Percentiles rank a stretch among this genome's conserved stretches.
Evolutionary conservation across 352 stramenopile species (phyloP).

Genomic region (Globisporangium okanoganense): DNA sequence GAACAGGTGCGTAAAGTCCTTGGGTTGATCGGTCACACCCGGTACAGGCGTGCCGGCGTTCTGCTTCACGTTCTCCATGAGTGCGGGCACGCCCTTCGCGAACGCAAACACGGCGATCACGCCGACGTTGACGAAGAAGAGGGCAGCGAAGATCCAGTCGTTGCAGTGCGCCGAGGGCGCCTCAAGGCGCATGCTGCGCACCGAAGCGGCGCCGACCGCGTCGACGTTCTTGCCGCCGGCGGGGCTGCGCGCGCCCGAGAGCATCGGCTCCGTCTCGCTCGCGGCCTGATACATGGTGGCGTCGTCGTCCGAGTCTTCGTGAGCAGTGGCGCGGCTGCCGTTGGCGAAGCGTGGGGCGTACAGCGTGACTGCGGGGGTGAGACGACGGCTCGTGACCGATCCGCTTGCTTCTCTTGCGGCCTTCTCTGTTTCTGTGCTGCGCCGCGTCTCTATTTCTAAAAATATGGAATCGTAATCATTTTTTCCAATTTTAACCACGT

Average conservation of each 20-base stretch:
- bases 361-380: conserved; percentile 2
- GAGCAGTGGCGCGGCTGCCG: conserved; percentile 10
- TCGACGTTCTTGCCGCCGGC: conserved; percentile 17
- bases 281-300: conserved; percentile 66
- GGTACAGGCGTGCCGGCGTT: background rate
- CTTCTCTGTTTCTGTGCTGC: background rate
- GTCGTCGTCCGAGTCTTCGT: conserved; percentile 15
- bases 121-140: conserved; percentile 65
- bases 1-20: conserved; percentile 49
- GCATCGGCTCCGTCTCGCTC: conserved; percentile 77
- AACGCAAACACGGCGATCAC: conserved; percentile 63
- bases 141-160: conserved; percentile 61
- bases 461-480: no score
- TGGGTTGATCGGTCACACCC: conserved; percentile 18
- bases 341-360: background rate
- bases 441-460: conserved; percentile 2
- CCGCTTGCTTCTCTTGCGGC: background rate
- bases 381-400: background rate
- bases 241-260: conserved; percentile 33
- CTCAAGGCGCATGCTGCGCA: conserved; percentile 67
- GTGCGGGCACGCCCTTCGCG: conserved; percentile 60
- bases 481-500: no score
- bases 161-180: conserved; percentile 59
- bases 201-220: conserved; percentile 33
- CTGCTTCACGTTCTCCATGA: conserved; percentile 21